Evolutionary conservation across 2,329 filamentous ascomycete species (phyloP), one percentile per base, ranked within the genome.

Genomic region (Calonectria henricotiae): DNA sequence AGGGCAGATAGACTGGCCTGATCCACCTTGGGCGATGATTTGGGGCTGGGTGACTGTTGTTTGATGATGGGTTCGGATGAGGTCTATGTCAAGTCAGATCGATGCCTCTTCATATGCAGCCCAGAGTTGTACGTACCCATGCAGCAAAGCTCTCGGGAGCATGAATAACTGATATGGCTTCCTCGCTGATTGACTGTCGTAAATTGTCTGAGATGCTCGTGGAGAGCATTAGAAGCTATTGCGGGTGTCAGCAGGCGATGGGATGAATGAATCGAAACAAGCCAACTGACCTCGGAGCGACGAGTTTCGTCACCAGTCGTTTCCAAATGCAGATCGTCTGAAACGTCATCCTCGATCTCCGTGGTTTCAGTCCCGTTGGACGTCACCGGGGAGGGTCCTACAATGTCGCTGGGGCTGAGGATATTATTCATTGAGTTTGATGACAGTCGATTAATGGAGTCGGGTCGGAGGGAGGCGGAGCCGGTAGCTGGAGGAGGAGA

Each of bases 111-210:
- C 17, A 25, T 8, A 46, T 13, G 51, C 13, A 7, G 17, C 32
- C n/a, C 20, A 27, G 55, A 23, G 13, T 4, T 25, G 51, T 54
- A 47, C 89, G 79, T 81, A 96, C 94, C 89, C 96, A 97, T 75
- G 89, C 89, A 67, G 90, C 89, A 82, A 96, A 98, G 71, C 92
- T 94, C 73, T 94, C 88, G 0, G 95, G 95, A 17, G 94, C 94
- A 85, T 98, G 95, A 75, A 98, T 98, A 65, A 97, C 95, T 1
- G 95, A 98, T 64, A 94, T 89, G 27, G 94, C 92, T 75, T 95
- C 94, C 74, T 97, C 94, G 71, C 91, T 91, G 27, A 88, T 88
- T 64, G 85, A 84, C 62, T 87, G 86, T 79, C 91, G 85, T 80
- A 92, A 77, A 69, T 86, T 84, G 47, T 90, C 89, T 3, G 89